These are phyloP conservation scores for Helianthus tuberosus DNA, from an alignment of 129 eudicot genomes.

Conservation along the genomic window DNA sequence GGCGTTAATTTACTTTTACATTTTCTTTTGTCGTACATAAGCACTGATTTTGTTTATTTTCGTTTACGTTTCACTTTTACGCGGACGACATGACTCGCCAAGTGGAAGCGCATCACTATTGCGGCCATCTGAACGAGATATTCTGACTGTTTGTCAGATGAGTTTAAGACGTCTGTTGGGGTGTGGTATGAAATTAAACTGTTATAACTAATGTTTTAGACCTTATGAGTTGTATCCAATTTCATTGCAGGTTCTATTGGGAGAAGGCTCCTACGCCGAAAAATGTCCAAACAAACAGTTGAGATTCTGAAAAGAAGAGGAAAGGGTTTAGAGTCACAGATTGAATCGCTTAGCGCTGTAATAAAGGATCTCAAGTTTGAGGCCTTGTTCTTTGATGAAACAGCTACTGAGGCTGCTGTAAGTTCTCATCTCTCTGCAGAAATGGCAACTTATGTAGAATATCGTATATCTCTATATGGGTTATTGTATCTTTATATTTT, in stretches of 20 bases:
- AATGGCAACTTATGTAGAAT: no score
- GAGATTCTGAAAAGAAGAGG: slow-evolving; percentile 94
- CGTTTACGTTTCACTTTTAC: no score
- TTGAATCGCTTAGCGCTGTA: slow-evolving; percentile 63
- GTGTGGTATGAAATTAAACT: not conserved
- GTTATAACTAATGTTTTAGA: slow-evolving; percentile 12
- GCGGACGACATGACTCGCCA: no score
- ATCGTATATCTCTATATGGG: no score
- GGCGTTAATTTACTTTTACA: no score
- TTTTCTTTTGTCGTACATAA: no score
- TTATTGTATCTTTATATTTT: no score
- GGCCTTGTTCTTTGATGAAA: slow-evolving; percentile 76
- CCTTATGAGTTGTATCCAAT: slow-evolving; percentile 18
- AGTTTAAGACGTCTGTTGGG: no score
- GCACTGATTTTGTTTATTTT: no score
- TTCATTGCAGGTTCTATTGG: slow-evolving; percentile 72
- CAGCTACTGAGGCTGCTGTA: slow-evolving; percentile 85
- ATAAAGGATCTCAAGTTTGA: slow-evolving; percentile 77
- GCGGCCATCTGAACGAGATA: no score
- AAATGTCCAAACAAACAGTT: slow-evolving; percentile 83
- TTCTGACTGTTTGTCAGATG: not conserved
- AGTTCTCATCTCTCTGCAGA: slow-evolving; percentile 13
- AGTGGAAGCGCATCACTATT: no score
- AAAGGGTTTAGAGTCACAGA: slow-evolving; percentile 60
- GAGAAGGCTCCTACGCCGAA: slow-evolving; percentile 85